Evolutionary conservation across 1,284 basidiomycete genomes (phyloP), one percentile per base, ranked within the genome.

Genomic region (Albatrellus sp.): DNA sequence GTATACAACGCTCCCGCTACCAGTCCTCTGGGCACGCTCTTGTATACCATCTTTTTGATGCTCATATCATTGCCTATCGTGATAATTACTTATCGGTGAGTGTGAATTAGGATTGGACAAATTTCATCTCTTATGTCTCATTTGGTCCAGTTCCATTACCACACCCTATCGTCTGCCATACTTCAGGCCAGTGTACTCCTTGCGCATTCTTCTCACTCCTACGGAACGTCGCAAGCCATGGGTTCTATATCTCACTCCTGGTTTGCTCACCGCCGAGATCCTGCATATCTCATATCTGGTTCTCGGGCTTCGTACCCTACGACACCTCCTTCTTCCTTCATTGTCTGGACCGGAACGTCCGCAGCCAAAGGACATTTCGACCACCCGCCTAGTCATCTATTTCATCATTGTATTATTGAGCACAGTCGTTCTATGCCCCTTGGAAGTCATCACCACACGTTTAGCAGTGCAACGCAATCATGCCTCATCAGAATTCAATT

Each of bases 391-490:
- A 33, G 61, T 60, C 43, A 60, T 87, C 30, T 90, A 85, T 57
- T 56, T 86, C 29, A 50, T 72, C 39, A 64, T 83, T 42, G 68
- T 76, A n/a, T 59, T 75, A 37, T 48, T 79, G 41, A 78, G 78
- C 57, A 80, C 83, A 0, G 56, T 60, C 12, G 61, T 88, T 50
- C 71, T 92, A 29, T 75, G 84, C 33, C 90, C 90, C 1, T 66
- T 93, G 32, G 89, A 93, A 60, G 88, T 93, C 36, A 79, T 92
- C 43, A 65, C 77, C 10, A 87, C 84, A 11, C 71, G 89, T 48
- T 69, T 92, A 12, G 80, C 84, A 12, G 80, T 92, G 40, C 90
- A 92, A 57, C 79, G 89, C 45, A 92, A 90, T 54, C 80, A 86
- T 49, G 77, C 78, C 6, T 76, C 75, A 5, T 65, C 77, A 5